Base-by-base conservation (phyloP, 1,284 basidiomycete species). In the Anthracocystis walkeri region DNA sequence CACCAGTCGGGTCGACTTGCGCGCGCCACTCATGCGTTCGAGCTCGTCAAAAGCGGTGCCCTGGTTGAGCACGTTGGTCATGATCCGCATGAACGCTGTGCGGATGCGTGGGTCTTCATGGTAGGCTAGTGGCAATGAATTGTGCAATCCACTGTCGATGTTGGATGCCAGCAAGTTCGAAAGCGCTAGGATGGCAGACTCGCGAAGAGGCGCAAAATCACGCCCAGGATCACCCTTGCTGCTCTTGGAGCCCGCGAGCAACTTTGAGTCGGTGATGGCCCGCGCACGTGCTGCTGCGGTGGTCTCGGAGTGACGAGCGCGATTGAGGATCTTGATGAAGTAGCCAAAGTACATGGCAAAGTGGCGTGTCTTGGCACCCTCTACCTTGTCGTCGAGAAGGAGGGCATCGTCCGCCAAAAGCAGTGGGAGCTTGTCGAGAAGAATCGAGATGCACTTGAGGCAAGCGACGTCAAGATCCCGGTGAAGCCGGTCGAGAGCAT, bases 101-200 rank as follows among this genome's bases (percentile, higher is more conserved):
- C 93, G 90, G 80, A 92, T 91, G 29, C 89, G 86, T 18, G 89
- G 87, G 80, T 95, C 92, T 29, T 88, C 86, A 79, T 93, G 91
- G 79, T 94, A 95, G 3, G 92, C 93, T 60, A 93, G 87, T 2
- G 90, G 87, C 29, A 96, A 89, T 80, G 92, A 94, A 84, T 94
- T 93, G 85, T 95, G 94, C 78, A 96, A 90, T 14, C 93, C 94
- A 73, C 90, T 92, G 80, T 96, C 93, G 33, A 93, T 91, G 82
- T 96, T 97, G 20, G 93, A 90, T 27, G 90, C 90, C 61, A 96
- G 90, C 7, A 96, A 87, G 72, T 94, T 90, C 0, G 93, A 90
- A 3, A 96, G 88, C 0, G 92, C 93, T 25, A 79, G 42, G 51
- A 83, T 82, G 11, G 81, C 81, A 11, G 76, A 79, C 20, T 78